Base-by-base conservation (phyloP, 1,284 basidiomycete species). In the Marasmius tenuissimus region DNA sequence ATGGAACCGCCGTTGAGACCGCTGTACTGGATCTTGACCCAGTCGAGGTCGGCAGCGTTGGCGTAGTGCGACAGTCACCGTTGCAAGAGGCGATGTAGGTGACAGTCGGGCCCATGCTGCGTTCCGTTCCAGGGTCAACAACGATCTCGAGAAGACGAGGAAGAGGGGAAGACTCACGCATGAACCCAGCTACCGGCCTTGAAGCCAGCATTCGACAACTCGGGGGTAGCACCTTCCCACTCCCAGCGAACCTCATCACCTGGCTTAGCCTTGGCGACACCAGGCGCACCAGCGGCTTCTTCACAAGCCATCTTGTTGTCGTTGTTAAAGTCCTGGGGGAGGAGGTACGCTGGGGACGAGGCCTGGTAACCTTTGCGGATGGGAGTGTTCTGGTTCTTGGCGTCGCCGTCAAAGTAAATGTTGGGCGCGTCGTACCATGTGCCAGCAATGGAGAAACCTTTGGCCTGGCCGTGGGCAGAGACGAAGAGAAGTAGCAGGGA, bases 51-150 rank as follows among this genome's bases (percentile, higher is more conserved):
- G 54, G 71, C 69, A 35, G 73, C 66, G 57, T 75, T 71, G 60
- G 75, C 74, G 4, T 51, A n/a, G n/a, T 69, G 18, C 67, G 63
- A 66, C 77, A 78, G 60, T 73, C 70, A 10, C 70, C 72, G 34
- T 73, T 68, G 68, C 76, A 78, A 18, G 72, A 69, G 6, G 77
- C 70, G 70, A 79, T 78, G 67, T 78, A 78, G 47, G 72, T 73
- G 40, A 71, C 69, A 9, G 77, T 73, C 4, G 58, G 49, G 18
- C 61, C 61, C 61, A 59, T 27, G 27, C 27, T 27, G 4, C 27
- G 27, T 27, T 27, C 4, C 27, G 27, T 4, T 27, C 27, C 27
- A 27, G 4, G 27, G 27, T 27, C 27, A 27, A 27, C 27, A 27
- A 27, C 4, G 27, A 27, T 27, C 27, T 2, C 27, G 4, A 27